phyloP scores from a whole-genome alignment of 2,329 filamentous ascomycete species.

The Trichoderma oligosporum region DNA sequence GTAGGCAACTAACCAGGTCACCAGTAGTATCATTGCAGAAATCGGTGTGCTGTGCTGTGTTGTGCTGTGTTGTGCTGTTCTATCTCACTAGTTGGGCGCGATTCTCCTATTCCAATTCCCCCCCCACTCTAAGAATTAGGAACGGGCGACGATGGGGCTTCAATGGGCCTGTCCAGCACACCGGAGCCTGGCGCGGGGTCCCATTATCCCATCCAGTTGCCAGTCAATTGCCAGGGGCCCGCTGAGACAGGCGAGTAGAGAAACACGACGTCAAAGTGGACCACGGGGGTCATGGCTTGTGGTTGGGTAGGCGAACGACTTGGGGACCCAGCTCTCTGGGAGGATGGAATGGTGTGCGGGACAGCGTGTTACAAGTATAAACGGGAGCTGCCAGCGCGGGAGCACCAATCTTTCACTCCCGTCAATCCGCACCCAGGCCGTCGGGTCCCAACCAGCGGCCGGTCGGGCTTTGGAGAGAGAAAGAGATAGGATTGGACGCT shows the following conservation, averaged over 20 bases:
- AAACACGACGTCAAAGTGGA: conserved; percentile 1
- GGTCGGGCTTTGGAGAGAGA: conserved; percentile 14
- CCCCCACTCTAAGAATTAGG: conserved; percentile 4
- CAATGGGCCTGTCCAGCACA: conserved; percentile 19
- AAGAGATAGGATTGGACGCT: conserved; percentile 2
- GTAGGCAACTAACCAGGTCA: too few relatives aligned
- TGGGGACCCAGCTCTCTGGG: conserved; percentile 19
- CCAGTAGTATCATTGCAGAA: too few relatives aligned
- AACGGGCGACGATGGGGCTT: conserved; percentile 19
- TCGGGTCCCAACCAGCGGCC: conserved; percentile 20
- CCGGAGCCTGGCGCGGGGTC: conserved; percentile 20
- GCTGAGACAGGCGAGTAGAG: background rate
- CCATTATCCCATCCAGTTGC: conserved; percentile 1
- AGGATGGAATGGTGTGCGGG: conserved; percentile 19
- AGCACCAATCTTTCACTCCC: conserved; percentile 17
- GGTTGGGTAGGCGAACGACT: conserved; percentile 6
- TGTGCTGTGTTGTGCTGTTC: too few relatives aligned
- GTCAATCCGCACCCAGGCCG: conserved; percentile 20
- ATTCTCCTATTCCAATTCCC: conserved; percentile 10
- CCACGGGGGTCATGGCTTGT: background rate
- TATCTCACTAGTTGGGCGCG: conserved; percentile 6
- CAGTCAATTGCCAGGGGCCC: background rate
- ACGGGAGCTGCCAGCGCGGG: conserved; percentile 19
- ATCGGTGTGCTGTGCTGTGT: background rate
- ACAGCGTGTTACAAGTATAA: conserved; percentile 16